phyloP scores from a whole-genome alignment of 768 basidiomycete genomes.

The Trametes cingulata region DNA sequence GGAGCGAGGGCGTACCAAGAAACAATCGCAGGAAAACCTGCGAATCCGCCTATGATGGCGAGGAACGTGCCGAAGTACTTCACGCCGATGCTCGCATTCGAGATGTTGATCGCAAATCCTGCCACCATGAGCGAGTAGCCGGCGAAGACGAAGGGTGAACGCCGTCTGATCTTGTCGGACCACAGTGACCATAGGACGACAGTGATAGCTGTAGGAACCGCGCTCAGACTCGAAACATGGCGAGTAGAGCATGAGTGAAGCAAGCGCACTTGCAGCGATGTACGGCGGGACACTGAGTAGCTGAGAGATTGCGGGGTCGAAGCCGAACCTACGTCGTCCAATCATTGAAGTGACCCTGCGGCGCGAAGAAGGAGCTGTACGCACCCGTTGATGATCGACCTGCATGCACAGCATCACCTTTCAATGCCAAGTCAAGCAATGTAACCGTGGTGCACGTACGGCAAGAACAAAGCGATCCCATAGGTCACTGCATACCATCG shows the following conservation, averaged over 20 bases:
- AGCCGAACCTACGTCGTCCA: conserved; percentile 51
- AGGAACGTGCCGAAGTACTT: conserved; percentile 79
- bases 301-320: conserved; percentile 55
- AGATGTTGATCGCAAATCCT: conserved; percentile 67
- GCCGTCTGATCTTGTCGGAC: conserved; percentile 57
- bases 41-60: conserved; percentile 62
- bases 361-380: neutral
- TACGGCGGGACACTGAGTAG: conserved; percentile 70
- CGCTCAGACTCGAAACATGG: neutral
- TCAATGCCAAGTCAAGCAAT: neutral
- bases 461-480: conserved; percentile 70
- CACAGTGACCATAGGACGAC: conserved; percentile 53
- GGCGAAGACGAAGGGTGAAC: conserved; percentile 59
- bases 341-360: neutral
- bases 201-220: conserved; percentile 43
- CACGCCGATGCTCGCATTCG: conserved; percentile 47
- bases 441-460: conserved; percentile 45
- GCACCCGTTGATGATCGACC: conserved; percentile 20
- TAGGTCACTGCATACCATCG: conserved; percentile 46
- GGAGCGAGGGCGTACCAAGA: conserved; percentile 45
- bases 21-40: conserved; percentile 58
- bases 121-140: conserved; percentile 52
- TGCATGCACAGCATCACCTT: neutral
- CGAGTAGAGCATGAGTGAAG: neutral
- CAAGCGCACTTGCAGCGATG: conserved; percentile 51